Evolutionary conservation across 495 filamentous ascomycete species (phyloP).

Genomic region (Hypoxylon intermedium): DNA sequence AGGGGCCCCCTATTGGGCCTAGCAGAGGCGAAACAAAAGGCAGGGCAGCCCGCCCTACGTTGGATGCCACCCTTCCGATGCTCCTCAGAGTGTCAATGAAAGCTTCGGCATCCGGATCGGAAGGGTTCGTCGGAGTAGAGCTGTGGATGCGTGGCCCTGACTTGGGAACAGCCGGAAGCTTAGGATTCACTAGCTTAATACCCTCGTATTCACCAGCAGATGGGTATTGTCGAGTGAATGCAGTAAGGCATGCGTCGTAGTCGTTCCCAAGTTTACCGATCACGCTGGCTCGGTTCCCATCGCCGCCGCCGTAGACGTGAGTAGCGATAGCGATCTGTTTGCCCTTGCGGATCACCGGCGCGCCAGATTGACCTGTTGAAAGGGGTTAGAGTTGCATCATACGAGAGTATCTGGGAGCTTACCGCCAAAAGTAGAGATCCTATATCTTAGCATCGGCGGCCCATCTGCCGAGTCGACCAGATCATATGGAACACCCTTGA

Average conservation of each 20-base stretch:
- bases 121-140: not conserved
- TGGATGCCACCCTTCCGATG: not conserved
- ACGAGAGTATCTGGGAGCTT: constrained; percentile 12
- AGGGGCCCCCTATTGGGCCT: not conserved
- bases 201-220: not conserved
- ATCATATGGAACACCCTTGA: not conserved
- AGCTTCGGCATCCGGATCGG: not conserved
- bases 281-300: constrained; percentile 42
- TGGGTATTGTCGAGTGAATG: constrained; percentile 1
- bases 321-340: constrained; percentile 39
- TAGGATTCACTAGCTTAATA: constrained; percentile 28
- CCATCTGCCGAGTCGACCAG: constrained; percentile 16
- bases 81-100: not conserved
- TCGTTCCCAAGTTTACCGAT: constrained; percentile 45
- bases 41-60: not conserved
- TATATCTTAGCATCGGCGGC: constrained; percentile 46
- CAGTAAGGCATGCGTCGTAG: constrained; percentile 38
- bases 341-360: constrained; percentile 44
- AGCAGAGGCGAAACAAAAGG: not conserved
- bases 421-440: constrained; percentile 48
- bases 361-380: constrained; percentile 44
- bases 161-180: not conserved
- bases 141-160: too few species aligned
- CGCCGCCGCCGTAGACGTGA: constrained; percentile 44
- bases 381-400: not conserved